A percentile compares a stretch with the other conserved stretches of the same genome.
phyloP scores from a whole-genome alignment of 2,329 filamentous ascomycete species.

The Diaporthe eres region DNA sequence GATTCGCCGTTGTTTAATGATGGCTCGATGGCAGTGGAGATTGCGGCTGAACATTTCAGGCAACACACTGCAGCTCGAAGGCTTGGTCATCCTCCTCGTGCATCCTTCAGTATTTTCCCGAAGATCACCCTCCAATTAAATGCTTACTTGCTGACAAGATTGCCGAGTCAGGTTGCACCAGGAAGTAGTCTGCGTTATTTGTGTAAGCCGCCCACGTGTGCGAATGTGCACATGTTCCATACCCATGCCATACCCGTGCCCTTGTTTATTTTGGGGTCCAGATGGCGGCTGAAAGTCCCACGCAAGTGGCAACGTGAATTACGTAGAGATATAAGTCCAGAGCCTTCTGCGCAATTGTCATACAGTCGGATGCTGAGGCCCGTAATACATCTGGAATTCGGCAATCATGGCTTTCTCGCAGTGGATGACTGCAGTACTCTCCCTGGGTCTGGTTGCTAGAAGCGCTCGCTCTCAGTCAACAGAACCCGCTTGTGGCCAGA shows the following conservation, averaged over 20 bases:
- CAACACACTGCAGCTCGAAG: background rate
- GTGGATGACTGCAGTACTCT: background rate
- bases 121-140: background rate
- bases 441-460: background rate
- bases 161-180: background rate
- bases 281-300: background rate
- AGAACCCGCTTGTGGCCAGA: conserved; percentile 7
- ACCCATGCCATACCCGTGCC: background rate
- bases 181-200: background rate
- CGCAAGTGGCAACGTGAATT: background rate
- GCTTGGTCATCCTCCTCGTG: background rate
- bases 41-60: conserved; percentile 19
- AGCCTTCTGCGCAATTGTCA: background rate
- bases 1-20: conserved; percentile 9
- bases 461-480: background rate
- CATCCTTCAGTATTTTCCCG: background rate
- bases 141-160: background rate
- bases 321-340: background rate
- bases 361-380: too few relatives aligned
- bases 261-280: background rate
- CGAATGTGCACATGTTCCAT: background rate
- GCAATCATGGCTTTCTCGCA: conserved; percentile 7
- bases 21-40: conserved; percentile 10
- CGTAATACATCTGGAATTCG: background rate
- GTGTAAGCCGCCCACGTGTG: background rate